Evolutionary conservation across 2,329 filamentous ascomycete genomes (phyloP).

Genomic region (Trichoderma afroharzianum): DNA sequence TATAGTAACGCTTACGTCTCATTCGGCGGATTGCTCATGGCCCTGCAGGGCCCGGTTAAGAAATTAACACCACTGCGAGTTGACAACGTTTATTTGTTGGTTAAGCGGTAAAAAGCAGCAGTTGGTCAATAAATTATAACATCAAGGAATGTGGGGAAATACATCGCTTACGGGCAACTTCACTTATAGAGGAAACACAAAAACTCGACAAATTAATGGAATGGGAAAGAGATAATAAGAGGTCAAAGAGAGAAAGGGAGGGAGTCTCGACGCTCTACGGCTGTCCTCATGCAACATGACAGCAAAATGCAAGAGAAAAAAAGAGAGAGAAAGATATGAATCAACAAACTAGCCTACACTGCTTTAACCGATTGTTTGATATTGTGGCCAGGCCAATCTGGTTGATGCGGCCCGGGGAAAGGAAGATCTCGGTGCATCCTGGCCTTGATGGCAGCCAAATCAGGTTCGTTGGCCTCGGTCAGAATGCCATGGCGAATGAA

Average conservation of each 20-base stretch:
- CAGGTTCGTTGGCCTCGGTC: slow-evolving; percentile 71
- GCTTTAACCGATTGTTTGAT: neutral
- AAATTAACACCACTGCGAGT: slow-evolving; percentile 89
- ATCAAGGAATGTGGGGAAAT: neutral
- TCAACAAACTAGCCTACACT: neutral
- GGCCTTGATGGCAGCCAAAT: slow-evolving; percentile 71
- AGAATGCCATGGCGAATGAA: slow-evolving; percentile 81
- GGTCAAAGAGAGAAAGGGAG: neutral
- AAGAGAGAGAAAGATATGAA: neutral
- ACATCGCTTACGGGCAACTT: neutral
- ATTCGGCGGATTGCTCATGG: slow-evolving; percentile 88
- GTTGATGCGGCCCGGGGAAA: slow-evolving; percentile 67
- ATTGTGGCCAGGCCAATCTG: slow-evolving; percentile 31
- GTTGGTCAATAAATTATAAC: neutral
- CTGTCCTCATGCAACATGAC: neutral
- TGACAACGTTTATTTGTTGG: slow-evolving; percentile 87
- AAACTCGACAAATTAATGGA: neutral
- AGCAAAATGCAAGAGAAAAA: neutral
- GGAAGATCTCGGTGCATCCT: slow-evolving; percentile 76
- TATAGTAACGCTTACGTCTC: slow-evolving; percentile 87
- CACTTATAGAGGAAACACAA: neutral
- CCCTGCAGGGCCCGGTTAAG: slow-evolving; percentile 89
- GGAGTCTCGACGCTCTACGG: neutral
- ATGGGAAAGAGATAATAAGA: neutral
- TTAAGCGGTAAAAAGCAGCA: slow-evolving; percentile 58